Percentiles rank a stretch among this genome's conserved stretches.
phyloP scores from a whole-genome alignment of 192 early-diverging fungal genomes.

The Chytriomyces confervae region DNA sequence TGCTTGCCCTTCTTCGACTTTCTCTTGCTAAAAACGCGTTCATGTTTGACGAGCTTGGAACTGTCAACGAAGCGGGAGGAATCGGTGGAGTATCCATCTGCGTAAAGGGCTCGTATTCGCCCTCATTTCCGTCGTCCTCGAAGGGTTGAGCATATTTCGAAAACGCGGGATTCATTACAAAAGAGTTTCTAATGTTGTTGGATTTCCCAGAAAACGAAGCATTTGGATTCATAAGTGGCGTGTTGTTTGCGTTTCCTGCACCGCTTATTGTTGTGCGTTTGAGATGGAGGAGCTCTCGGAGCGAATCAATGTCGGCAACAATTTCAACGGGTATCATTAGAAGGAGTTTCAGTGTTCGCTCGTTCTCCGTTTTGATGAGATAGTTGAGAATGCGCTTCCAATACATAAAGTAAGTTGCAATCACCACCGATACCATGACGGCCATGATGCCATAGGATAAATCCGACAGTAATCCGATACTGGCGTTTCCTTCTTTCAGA shows the following conservation, averaged over 20 bases:
- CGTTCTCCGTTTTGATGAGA: conserved; percentile 40
- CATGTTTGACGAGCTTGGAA: not conserved
- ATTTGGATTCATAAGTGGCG: not conserved
- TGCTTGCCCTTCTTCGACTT: conserved; percentile 10
- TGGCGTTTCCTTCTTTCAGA: not conserved
- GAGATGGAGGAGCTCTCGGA: conserved; percentile 36
- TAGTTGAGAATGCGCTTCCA: conserved; percentile 36
- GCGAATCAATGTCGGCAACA: conserved; percentile 40
- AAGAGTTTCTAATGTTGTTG: not conserved
- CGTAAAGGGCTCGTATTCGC: not conserved
- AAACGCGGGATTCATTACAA: not conserved
- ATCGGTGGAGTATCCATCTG: not conserved
- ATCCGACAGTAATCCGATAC: conserved; percentile 7
- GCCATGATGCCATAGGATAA: conserved; percentile 19
- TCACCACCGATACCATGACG: conserved; percentile 13
- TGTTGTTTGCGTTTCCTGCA: not conserved
- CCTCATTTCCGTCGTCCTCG: not conserved
- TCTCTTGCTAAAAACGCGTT: conserved; percentile 5
- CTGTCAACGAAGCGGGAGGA: not conserved
- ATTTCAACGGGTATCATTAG: conserved; percentile 43
- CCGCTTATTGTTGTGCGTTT: conserved; percentile 26
- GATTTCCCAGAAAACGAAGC: not conserved
- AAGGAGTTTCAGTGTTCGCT: conserved; percentile 37
- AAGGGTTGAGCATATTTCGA: not conserved
- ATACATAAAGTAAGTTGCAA: conserved; percentile 31